Base-by-base conservation (phyloP, 352 stramenopile species). In the Phytophthora europaea region DNA sequence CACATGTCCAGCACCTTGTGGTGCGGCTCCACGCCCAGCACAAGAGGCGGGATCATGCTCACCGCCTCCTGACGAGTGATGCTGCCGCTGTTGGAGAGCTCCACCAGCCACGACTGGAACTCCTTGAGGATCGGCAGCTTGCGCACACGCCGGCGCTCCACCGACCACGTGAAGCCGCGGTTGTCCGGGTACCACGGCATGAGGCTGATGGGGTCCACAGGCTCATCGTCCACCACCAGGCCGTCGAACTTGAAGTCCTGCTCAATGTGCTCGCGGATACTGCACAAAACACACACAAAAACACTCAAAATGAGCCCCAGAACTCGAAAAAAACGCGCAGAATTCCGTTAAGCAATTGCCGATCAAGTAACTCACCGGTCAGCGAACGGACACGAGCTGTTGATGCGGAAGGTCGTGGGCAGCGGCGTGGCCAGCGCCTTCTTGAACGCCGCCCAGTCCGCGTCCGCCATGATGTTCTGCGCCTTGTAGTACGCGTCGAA, bases 41-140 rank as follows among this genome's bases (percentile, higher is more conserved):
- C 94, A 52, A 99, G 91, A 22, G 98, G 98, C 20, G 98, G 98
- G 60, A 99, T 97, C 98, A 99, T 99, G 72, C 92, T 99, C 61
- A 99, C 98, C 6, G 98, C 90, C 75, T 99, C 98, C 82, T 99
- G 98, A 45, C 98, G 94, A 22, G 97, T 99, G 58, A 99, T 97
- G 58, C 88, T 97, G 36, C 98, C 97, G 51, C 88, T 92, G 70
- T 97, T 85, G 15, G 93, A 98, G 48, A 99, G 87, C 58, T 96
- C 89, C 26, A 99, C 97, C 22, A 99, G 89, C 94, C 96, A 99
- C 51, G 98, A 89, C 79, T 99, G 96, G 63, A 99, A 98, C 57
- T 97, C 84, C 65, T 95, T 87, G 3, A 99, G 80, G 28, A 93
- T 89, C 65, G 90, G 82, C 55, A 99, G 89, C 75, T 98, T 98